Evolutionary conservation across 768 basidiomycete genomes (phyloP).

Genomic region (Tubosaeta sp.): DNA sequence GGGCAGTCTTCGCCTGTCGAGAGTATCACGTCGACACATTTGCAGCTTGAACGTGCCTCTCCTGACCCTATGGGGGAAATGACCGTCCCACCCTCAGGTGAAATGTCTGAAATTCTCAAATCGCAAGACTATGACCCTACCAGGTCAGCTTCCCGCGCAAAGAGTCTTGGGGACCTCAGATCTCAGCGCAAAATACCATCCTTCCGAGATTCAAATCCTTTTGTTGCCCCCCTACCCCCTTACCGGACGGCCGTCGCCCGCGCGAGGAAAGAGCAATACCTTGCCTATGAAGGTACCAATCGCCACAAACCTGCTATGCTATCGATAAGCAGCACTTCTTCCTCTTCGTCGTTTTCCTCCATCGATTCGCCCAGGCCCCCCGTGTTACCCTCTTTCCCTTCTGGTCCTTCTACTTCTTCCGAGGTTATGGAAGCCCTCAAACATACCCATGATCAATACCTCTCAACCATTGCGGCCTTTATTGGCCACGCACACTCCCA

Average conservation of each 20-base stretch:
- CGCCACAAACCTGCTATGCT: conserved; percentile 41
- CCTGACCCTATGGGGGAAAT: conserved; percentile 13
- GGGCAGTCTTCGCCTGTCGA: conserved; percentile 30
- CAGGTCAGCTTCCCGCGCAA: conserved; percentile 39
- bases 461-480: conserved; percentile 94
- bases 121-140: conserved; percentile 24
- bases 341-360: conserved; percentile 67
- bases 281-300: conserved; percentile 33
- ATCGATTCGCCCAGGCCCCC: conserved; percentile 46
- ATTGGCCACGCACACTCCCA: conserved; percentile 97
- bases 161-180: conserved; percentile 53
- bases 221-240: conserved; percentile 33
- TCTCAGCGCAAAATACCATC: conserved; percentile 26
- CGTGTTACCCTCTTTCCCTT: conserved; percentile 56
- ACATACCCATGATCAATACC: conserved; percentile 82
- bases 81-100: conserved; percentile 5
- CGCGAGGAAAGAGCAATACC: conserved; percentile 38
- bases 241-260: conserved; percentile 25
- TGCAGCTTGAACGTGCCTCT: conserved; percentile 14
- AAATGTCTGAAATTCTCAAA: conserved; percentile 23
- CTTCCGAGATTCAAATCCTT: conserved; percentile 36
- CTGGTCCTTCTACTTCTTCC: conserved; percentile 62
- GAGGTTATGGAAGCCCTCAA: conserved; percentile 76
- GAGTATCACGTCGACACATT: conserved; percentile 12
- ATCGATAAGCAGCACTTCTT: conserved; percentile 70